phyloP scores from a whole-genome alignment of 2,329 filamentous ascomycete species.

The Penicillium sp. region DNA sequence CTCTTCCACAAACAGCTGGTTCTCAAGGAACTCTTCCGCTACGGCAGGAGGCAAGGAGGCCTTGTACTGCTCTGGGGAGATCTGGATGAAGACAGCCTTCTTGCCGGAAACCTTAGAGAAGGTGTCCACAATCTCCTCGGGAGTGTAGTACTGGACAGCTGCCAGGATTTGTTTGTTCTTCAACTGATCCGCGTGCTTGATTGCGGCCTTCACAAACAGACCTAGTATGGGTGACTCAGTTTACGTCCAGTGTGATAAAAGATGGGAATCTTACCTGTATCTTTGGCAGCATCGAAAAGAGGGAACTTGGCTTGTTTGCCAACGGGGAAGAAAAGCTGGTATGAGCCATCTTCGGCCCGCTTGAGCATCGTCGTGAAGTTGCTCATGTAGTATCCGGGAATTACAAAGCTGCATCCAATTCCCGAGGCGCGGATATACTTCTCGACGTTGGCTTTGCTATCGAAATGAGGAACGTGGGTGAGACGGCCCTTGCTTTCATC shows the following conservation, averaged over 20 bases:
- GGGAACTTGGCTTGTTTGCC: conserved; percentile 6
- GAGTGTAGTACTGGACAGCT: conserved; percentile 42
- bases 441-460: conserved; percentile 43
- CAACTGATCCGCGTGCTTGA: conserved; percentile 44
- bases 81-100: conserved; percentile 23
- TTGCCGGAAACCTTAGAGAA: conserved; percentile 45
- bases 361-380: conserved; percentile 7
- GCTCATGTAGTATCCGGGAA: conserved; percentile 45
- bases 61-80: conserved; percentile 28
- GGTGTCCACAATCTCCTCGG: conserved; percentile 40
- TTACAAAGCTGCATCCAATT: conserved; percentile 42
- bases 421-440: conserved; percentile 36
- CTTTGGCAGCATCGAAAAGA: conserved; percentile 21
- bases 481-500: conserved; percentile 7
- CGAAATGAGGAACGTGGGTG: conserved; percentile 36
- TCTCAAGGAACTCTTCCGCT: conserved; percentile 53
- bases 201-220: conserved; percentile 30
- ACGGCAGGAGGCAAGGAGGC: conserved; percentile 22
- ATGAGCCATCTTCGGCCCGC: conserved; percentile 8
- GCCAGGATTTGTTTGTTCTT: conserved; percentile 47
- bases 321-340: conserved; percentile 6
- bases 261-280: conserved; percentile 47
- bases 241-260: conserved; percentile 8
- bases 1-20: conserved; percentile 52
- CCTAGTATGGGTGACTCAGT: neutral